Evolutionary conservation across 179 eudicot genomes (phyloP), one percentile per base, ranked within the genome.

Genomic region (Sideroxylon spinosum): DNA sequence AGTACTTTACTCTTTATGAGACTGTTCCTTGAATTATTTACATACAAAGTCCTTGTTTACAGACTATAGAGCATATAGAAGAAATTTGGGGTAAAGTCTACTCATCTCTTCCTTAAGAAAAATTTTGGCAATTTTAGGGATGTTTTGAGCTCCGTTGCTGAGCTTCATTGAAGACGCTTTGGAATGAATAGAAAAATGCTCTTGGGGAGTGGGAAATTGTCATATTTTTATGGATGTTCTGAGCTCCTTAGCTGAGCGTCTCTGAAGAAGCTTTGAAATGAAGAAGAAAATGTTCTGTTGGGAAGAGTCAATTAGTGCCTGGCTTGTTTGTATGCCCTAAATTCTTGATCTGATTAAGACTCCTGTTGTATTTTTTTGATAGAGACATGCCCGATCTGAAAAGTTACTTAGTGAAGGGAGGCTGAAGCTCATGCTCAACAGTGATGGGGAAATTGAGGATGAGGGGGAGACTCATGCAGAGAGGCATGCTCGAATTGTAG

Each of bases 341-440:
- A 28, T 28, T 29, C 28, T 50, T 29, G 52, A 44, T 62, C 59
- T 52, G 28, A 50, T 50, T 50, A n/a, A 1, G 4, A 25, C 48
- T 44, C 32, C 44, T 50, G 22, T 32, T 56, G 17, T 32, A 23
- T 20, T 77, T 55, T 53, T 71, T 25, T 75, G 10, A 80, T 75
- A 95, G 99, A 89, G 96, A 72, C 99, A 95, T 82, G 86, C 89
- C 25, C 91, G 99, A 79, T 92, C 98, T 9, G 91, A 84, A 75
- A 95, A 95, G 77, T 78, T 92, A 80, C 86, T 85, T 53, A 85
- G 61, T 52, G 89, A 91, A 79, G 99, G 99, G 80, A 90, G 86
- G 85, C 88, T 95, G 74, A 95, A 90, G 86, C 86, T 88, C 69
- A 82, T 90, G 87, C 98, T 95, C 72, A 89, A 94, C 81, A 88